Conservation (phyloP, 2,329 filamentous ascomycete genomes). For the Colletotrichum salicis region DNA sequence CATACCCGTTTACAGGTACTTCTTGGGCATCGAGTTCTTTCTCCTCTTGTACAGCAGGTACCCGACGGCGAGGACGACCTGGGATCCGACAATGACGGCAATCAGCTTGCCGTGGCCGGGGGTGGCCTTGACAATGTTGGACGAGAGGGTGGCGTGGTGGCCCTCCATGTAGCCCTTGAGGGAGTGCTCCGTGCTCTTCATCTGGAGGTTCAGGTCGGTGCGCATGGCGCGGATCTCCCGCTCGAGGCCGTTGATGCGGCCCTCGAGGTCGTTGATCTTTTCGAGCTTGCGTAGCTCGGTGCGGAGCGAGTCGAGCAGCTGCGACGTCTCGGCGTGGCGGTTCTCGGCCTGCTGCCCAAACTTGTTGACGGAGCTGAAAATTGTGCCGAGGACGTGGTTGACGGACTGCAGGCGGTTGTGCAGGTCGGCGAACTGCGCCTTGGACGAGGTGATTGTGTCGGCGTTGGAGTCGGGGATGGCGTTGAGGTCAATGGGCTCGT, state of each 20-base stretch:
- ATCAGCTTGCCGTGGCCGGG: conserved; percentile 67
- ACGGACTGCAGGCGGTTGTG: conserved; percentile 83
- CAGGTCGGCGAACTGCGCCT: conserved; percentile 81
- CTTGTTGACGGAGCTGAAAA: conserved; percentile 67
- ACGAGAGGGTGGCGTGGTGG: conserved; percentile 61
- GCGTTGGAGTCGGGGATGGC: conserved; percentile 59
- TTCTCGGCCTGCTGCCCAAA: conserved; percentile 63
- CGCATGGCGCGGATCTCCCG: conserved; percentile 68
- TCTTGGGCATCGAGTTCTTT: conserved; percentile 83
- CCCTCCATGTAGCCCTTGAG: conserved; percentile 63
- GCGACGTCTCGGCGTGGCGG: conserved; percentile 65
- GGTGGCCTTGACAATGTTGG: conserved; percentile 58
- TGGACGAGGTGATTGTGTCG: conserved; percentile 59
- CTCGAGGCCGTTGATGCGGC: conserved; percentile 63
- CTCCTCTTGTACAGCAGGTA: conserved; percentile 86
- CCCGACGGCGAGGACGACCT: conserved; percentile 73
- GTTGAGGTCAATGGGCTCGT: conserved; percentile 49
- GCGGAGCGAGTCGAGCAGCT: conserved; percentile 59
- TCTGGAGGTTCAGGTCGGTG: conserved; percentile 62
- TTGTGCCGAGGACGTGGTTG: conserved; percentile 73
- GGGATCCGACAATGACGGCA: conserved; percentile 78
- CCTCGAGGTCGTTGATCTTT: conserved; percentile 54
- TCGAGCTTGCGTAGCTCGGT: conserved; percentile 56
- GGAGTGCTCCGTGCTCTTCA: conserved; percentile 61
- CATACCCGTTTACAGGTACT: conserved; percentile 73